phyloP scores from a whole-genome alignment of 805 yeast genomes.

The Clavispora santaluciae region DNA sequence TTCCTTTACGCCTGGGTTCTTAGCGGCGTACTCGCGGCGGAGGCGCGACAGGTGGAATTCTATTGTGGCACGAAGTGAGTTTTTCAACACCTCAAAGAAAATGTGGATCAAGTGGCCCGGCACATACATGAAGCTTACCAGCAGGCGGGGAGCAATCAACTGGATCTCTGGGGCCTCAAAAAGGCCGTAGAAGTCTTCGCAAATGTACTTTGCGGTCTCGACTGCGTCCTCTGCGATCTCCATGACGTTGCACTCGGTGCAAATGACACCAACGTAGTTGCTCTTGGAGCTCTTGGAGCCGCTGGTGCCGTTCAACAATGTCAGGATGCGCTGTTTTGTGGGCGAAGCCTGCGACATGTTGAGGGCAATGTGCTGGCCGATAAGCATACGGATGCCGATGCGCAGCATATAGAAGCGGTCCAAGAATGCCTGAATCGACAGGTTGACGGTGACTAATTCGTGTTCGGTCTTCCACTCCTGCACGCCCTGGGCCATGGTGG shows the following conservation, averaged over 20 bases:
- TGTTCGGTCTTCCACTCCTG: constrained; percentile 73
- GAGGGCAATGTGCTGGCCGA: constrained; percentile 90
- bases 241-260: constrained; percentile 76
- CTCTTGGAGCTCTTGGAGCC: constrained; percentile 20
- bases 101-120: constrained; percentile 91
- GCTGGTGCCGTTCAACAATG: constrained; percentile 31
- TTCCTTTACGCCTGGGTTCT: constrained; percentile 36
- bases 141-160: constrained; percentile 68
- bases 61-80: constrained; percentile 83
- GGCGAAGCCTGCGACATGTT: constrained; percentile 56
- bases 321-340: constrained; percentile 32
- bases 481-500: constrained; percentile 89
- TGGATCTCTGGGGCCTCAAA: constrained; percentile 83
- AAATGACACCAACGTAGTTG: constrained; percentile 84
- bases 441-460: constrained; percentile 51
- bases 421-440: constrained; percentile 72
- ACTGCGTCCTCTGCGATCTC: constrained; percentile 85
- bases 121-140: constrained; percentile 78
- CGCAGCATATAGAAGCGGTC: constrained; percentile 88
- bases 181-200: constrained; percentile 86
- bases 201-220: constrained; percentile 84
- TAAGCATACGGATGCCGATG: constrained; percentile 87
- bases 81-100: constrained; percentile 83
- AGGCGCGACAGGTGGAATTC: constrained; percentile 63
- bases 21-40: constrained; percentile 31